A percentile compares a stretch with the other conserved stretches of the same genome.
phyloP scores from a whole-genome alignment of 169 alveolate species.

The Condylostoma magnum region DNA sequence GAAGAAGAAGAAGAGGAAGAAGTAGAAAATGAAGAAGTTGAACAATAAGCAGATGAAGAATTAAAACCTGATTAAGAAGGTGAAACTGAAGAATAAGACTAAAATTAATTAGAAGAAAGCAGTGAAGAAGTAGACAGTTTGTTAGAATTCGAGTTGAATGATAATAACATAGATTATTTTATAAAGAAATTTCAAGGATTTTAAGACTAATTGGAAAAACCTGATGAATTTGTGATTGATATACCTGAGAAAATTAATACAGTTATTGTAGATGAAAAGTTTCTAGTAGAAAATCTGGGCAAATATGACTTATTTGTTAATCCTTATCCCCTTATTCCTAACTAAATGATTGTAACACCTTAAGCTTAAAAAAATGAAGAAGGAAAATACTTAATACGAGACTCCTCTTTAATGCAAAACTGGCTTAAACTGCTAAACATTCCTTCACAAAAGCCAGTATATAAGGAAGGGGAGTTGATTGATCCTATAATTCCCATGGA shows the following conservation, averaged over 20 bases:
- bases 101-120: background rate
- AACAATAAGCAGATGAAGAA: background rate
- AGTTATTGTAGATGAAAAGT: background rate
- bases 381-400: constrained; percentile 3
- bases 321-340: constrained; percentile 49
- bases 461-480: constrained; percentile 18
- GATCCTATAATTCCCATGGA: constrained; percentile 15
- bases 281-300: constrained; percentile 24
- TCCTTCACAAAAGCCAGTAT: constrained; percentile 26
- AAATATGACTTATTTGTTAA: constrained; percentile 37
- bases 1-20: background rate
- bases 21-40: background rate
- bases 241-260: constrained; percentile 1
- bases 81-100: background rate
- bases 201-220: background rate
- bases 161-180: background rate
- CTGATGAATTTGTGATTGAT: background rate
- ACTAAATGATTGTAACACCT: constrained; percentile 40
- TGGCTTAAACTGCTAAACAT: constrained; percentile 18
- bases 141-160: background rate
- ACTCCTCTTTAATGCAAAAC: background rate
- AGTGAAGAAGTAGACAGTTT: background rate
- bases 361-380: constrained; percentile 20
- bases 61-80: constrained; percentile 1
- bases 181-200: background rate